Base-by-base conservation (phyloP, 805 yeast species). In the Barnettozyma pratensis region DNA sequence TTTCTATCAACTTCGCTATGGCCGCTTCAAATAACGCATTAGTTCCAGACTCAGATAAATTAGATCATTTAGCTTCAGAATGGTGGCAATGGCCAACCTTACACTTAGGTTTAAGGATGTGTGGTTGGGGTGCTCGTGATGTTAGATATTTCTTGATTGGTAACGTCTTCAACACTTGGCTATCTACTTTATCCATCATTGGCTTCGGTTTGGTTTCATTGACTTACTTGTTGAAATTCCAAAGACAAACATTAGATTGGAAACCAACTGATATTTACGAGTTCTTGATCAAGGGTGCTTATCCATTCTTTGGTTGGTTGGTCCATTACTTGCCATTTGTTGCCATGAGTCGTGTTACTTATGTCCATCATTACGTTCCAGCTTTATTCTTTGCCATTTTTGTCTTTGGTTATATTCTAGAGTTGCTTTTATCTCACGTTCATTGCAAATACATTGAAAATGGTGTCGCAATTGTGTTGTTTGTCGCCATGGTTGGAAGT, bases 321-420 rank as follows among this genome's bases (percentile, higher is more conserved):
- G 73, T 89, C 60, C 97, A 92, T 68, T 92, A 74, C 68, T 63
- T 87, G 60, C 98, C 99, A 34, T 92, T 92, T 69, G 79, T 85
- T 32, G 69, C 89, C 51, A 92, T 92, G 99, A 90, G 95, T 10
- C 86, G 99, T 73, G 97, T 94, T 49, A 90, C 96, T 2, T 92
- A 94, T 65, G 94, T 92, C 34, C 99, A 92, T 69, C 99, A 92
- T 67, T 92, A 92, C 68, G 79, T 90, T 56, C 99, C 99, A 11
- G 96, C 98, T 1, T 76, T 91, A 54, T 92, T 87, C 70, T 92
- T 92, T 72, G 98, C 98, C 44, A 84, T 90, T 73, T 71, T 91
- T 54, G 83, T 88, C 12, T 64, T 70, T 60, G 71, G 68, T 28
- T 61, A 62, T 58, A 50, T 61, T 34, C 49, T 68, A 37, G 68